Evolutionary conservation across 2,329 filamentous ascomycete genomes (phyloP).

Genomic region (Penicillium sp.): DNA sequence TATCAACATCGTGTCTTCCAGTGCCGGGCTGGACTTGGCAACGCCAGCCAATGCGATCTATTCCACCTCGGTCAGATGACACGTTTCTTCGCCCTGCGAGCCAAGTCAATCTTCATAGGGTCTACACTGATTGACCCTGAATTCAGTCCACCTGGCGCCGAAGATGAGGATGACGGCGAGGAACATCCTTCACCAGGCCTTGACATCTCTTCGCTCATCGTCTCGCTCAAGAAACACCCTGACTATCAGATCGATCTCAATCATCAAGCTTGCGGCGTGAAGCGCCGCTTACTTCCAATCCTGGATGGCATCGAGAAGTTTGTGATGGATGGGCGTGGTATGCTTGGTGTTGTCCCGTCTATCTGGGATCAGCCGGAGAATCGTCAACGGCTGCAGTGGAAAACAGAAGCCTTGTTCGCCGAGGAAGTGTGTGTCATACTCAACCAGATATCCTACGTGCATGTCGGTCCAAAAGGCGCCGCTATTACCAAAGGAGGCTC

Average conservation of each 20-base stretch:
- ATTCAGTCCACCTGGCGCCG: slow-evolving; percentile 29
- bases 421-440: slow-evolving; percentile 36
- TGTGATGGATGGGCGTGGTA: slow-evolving; percentile 39
- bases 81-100: slow-evolving; percentile 50
- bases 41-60: slow-evolving; percentile 51
- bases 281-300: slow-evolving; percentile 47
- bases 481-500: neutral
- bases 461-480: neutral
- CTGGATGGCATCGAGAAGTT: slow-evolving; percentile 49
- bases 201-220: slow-evolving; percentile 44
- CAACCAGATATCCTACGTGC: slow-evolving; percentile 33
- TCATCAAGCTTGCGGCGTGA: slow-evolving; percentile 50
- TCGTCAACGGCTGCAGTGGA: neutral
- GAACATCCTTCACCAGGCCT: slow-evolving; percentile 17
- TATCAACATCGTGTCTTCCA: slow-evolving; percentile 41
- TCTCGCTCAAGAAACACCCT: slow-evolving; percentile 48
- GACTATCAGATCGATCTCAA: slow-evolving; percentile 52
- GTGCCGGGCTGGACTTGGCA: slow-evolving; percentile 50
- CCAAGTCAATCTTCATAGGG: slow-evolving; percentile 51
- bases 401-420: slow-evolving; percentile 19
- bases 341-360: slow-evolving; percentile 38
- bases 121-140: slow-evolving; percentile 47
- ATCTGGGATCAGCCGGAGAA: slow-evolving; percentile 17
- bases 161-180: slow-evolving; percentile 15
- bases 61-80: slow-evolving; percentile 54